Evolutionary conservation across 164 flowering plant genomes (phyloP), one percentile per base, ranked within the genome.

Genomic region (Chimonanthus salicifolius): DNA sequence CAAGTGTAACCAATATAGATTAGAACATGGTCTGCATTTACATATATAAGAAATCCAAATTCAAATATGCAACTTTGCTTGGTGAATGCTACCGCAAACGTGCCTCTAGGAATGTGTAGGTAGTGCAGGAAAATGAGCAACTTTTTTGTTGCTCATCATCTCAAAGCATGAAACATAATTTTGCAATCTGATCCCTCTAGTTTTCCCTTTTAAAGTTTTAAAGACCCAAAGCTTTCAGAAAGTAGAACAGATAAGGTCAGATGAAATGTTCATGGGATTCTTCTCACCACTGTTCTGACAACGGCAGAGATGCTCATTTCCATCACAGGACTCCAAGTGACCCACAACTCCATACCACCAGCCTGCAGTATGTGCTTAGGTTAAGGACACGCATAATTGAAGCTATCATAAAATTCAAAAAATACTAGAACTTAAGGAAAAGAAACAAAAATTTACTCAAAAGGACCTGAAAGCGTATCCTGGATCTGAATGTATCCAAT

Each of bases 271-370:
- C 45, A 43, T 9, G 18, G 20, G 43, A 47, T 51, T 20, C 16
- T 62, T 79, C 97, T 89, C 74, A 94, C 98, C 99, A 79, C 87
- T 89, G 47, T 73, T 72, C 76, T 74, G 84, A 78, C 99, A 94
- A 16, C 49, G 85, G 80, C 99, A 94, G 72, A 85, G 78, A 70
- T 80, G 80, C 71, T 81, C 84, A 80, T 84, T 87, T 58, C 96
- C 90, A 72, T 86, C 87, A 80, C 99, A 94, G 20, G 86, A 80
- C 78, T 94, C 99, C 84, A 91, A 82, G 81, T 94, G 99, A 62
- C 97, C 99, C 13, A 92, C 94, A 47, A 89, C 81, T 66, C 98
- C 97, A 85, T 91, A 94, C 98, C 97, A 94, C 99, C 99, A 94
- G 69, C 99, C 99, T 94, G 88, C 81, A 79, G 76, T 43, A 72